Conservation (phyloP, 305 asterid genomes). For the Fraxinus latifolia region DNA sequence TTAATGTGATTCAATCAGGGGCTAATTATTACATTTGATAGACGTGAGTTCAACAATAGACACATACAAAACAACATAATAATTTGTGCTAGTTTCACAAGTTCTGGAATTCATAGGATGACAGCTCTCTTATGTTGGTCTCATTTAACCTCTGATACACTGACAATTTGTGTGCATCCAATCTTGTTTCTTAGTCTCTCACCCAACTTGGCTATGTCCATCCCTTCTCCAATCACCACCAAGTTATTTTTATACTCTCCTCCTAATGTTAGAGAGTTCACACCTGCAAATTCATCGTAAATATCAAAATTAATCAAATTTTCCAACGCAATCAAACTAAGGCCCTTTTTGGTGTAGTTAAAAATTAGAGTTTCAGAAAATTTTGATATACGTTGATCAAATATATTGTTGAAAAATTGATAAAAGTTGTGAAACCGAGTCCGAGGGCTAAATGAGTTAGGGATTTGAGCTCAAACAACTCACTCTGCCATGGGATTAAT, state of each 20-base stretch:
- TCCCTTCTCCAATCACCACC: constrained; percentile 20
- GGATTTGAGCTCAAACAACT: not conserved
- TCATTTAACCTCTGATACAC: constrained; percentile 1
- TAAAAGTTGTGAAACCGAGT: not conserved
- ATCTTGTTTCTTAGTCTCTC: constrained; percentile 12
- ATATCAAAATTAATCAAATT: not conserved
- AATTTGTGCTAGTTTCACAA: not conserved
- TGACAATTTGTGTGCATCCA: constrained; percentile 13
- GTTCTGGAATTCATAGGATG: not conserved
- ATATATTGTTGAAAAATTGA: too few relatives aligned
- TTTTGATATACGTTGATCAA: not conserved
- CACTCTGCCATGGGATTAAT: not conserved
- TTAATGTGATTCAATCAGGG: too few relatives aligned
- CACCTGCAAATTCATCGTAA: constrained; percentile 12
- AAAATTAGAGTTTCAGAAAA: not conserved
- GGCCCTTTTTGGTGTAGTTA: not conserved
- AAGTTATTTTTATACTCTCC: constrained; percentile 2
- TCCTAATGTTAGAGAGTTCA: constrained; percentile 11
- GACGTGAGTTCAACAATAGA: not conserved
- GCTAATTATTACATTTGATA: not conserved
- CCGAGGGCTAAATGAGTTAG: not conserved
- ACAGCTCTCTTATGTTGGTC: not conserved
- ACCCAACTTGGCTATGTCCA: constrained; percentile 10
- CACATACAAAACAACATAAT: not conserved
- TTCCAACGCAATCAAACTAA: not conserved